phyloP scores from a whole-genome alignment of 495 filamentous ascomycete genomes.

The Talaromyces proteolyticus region DNA sequence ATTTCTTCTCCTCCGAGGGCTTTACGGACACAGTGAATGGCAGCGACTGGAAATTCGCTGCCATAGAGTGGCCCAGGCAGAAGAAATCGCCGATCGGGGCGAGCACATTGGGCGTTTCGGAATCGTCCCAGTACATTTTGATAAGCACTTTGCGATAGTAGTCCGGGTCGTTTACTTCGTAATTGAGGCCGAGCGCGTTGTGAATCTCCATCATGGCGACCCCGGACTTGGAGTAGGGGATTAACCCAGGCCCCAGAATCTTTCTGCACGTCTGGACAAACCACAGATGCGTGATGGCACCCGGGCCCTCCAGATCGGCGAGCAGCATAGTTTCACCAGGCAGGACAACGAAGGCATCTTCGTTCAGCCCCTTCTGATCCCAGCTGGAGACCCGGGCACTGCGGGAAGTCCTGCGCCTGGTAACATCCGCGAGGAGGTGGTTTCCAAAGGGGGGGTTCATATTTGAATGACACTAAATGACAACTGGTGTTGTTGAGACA shows the following conservation, averaged over 20 bases:
- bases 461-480: not conserved
- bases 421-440: constrained; percentile 2
- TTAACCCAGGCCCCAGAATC: constrained; percentile 15
- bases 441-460: constrained; percentile 1
- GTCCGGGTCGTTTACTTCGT: constrained; percentile 16
- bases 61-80: constrained; percentile 16
- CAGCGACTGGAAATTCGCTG: constrained; percentile 16
- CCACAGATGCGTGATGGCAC: constrained; percentile 4
- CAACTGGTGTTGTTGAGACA: not conserved
- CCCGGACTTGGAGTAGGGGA: constrained; percentile 18
- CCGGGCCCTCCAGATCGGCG: constrained; percentile 13
- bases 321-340: constrained; percentile 14
- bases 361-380: constrained; percentile 17
- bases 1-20: constrained; percentile 15
- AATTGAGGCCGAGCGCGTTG: constrained; percentile 17
- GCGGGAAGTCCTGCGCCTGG: not conserved
- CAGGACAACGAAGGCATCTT: constrained; percentile 16
- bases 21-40: constrained; percentile 17
- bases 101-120: constrained; percentile 13
- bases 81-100: constrained; percentile 17
- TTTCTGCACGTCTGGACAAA: constrained; percentile 12
- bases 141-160: constrained; percentile 21
- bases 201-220: constrained; percentile 17
- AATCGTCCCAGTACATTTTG: constrained; percentile 16
- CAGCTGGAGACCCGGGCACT: constrained; percentile 15